These are phyloP conservation scores for Echium plantagineum DNA, from an alignment of 257 asterid genomes.

Conservation along the genomic window DNA sequence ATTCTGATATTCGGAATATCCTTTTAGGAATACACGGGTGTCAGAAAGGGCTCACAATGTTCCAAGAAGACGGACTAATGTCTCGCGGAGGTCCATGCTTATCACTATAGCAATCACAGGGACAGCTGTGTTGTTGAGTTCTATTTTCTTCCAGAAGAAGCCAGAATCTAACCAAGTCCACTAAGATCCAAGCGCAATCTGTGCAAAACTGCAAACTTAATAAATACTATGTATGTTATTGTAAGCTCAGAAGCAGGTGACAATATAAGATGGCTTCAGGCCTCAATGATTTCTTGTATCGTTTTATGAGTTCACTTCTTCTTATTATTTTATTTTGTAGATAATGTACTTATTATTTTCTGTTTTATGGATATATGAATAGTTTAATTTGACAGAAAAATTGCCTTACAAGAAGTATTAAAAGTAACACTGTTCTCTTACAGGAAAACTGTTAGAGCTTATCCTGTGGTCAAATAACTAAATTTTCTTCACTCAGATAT, in stretches of 20 bases:
- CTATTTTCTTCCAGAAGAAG: constrained; percentile 78
- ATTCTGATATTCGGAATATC: constrained; percentile 10
- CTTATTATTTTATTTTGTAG: background rate
- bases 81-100: constrained; percentile 50
- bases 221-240: background rate
- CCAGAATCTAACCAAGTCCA: constrained; percentile 34
- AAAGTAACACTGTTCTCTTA: background rate
- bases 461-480: too few species aligned
- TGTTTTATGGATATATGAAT: background rate
- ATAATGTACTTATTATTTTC: background rate
- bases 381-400: background rate
- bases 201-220: background rate
- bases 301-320: too few species aligned
- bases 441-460: background rate
- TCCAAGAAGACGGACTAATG: constrained; percentile 70
- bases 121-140: constrained; percentile 83
- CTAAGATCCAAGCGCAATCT: constrained; percentile 4
- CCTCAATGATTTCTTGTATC: too few species aligned
- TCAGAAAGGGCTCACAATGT: constrained; percentile 48
- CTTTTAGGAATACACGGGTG: constrained; percentile 41
- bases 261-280: too few species aligned
- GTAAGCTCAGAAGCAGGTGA: background rate
- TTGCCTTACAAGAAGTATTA: background rate
- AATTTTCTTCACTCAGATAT: too few species aligned
- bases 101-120: constrained; percentile 82